These are phyloP conservation scores for Psidium friedrichsthalianum DNA, from an alignment of 345 rosid genomes.

Conservation along the genomic window DNA sequence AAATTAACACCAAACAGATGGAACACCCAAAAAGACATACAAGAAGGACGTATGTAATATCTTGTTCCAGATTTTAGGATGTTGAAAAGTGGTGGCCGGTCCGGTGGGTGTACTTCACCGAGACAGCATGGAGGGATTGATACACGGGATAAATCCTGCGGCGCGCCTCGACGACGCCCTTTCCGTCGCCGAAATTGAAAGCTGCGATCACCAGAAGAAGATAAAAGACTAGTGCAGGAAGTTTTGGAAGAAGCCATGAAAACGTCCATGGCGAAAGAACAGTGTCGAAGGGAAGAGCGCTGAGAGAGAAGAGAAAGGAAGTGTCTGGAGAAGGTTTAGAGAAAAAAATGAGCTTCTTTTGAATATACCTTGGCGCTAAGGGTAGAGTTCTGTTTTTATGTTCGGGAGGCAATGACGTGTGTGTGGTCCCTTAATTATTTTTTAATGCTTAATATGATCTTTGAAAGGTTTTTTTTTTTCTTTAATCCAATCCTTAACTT, in stretches of 20 bases:
- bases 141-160: slow-evolving; percentile 26
- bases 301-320: neutral
- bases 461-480: neutral
- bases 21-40: no score
- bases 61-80: no score
- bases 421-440: neutral
- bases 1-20: neutral
- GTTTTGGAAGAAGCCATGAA: neutral
- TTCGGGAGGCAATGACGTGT: neutral
- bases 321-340: neutral
- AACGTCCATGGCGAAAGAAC: neutral
- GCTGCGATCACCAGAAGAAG: neutral
- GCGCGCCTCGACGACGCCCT: slow-evolving; percentile 23
- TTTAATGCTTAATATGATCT: neutral
- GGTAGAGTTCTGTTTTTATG: no score
- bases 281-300: neutral
- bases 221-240: neutral
- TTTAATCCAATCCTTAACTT: neutral
- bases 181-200: neutral
- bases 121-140: slow-evolving; percentile 23
- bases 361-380: neutral
- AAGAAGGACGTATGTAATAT: no score
- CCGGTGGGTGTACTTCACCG: slow-evolving; percentile 28
- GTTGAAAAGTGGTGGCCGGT: slow-evolving; percentile 78
- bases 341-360: neutral